Conservation (phyloP, 371 early-diverging fungal species). For the Batrachochytrium dendrobatidis region DNA sequence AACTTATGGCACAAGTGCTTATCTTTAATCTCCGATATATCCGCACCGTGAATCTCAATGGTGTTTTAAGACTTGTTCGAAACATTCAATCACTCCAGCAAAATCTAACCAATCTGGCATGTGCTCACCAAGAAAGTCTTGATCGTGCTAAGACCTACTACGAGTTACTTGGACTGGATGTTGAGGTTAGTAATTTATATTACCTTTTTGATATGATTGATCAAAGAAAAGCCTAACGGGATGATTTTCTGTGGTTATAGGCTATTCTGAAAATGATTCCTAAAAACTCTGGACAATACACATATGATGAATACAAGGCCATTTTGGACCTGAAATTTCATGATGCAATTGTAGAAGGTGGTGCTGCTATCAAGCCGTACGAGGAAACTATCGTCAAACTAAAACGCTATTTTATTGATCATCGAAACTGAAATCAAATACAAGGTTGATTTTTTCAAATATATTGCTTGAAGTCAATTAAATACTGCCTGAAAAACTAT, state of each 20-base stretch:
- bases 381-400: conserved; percentile 10
- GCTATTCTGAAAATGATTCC: neutral
- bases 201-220: neutral
- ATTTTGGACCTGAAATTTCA: conserved; percentile 32
- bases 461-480: too few species aligned
- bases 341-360: conserved; percentile 14
- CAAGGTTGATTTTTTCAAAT: too few species aligned
- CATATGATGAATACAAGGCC: conserved; percentile 40
- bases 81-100: conserved; percentile 81
- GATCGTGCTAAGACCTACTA: conserved; percentile 68
- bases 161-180: conserved; percentile 55
- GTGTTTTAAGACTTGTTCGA: conserved; percentile 70
- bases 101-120: conserved; percentile 70
- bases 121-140: conserved; percentile 57
- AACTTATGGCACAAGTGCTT: conserved; percentile 63
- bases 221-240: neutral
- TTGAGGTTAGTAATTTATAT: conserved; percentile 35
- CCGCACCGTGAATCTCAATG: conserved; percentile 58
- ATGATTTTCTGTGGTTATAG: neutral
- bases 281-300: conserved; percentile 15
- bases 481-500: too few species aligned
- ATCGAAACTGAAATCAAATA: too few species aligned
- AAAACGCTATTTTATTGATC: conserved; percentile 25
- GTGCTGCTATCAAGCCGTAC: conserved; percentile 10
- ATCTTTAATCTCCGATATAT: conserved; percentile 64